Percentiles rank a stretch among this genome's conserved stretches.
phyloP scores from a whole-genome alignment of 2,329 filamentous ascomycete species.

The Cryphonectria nitschkei region DNA sequence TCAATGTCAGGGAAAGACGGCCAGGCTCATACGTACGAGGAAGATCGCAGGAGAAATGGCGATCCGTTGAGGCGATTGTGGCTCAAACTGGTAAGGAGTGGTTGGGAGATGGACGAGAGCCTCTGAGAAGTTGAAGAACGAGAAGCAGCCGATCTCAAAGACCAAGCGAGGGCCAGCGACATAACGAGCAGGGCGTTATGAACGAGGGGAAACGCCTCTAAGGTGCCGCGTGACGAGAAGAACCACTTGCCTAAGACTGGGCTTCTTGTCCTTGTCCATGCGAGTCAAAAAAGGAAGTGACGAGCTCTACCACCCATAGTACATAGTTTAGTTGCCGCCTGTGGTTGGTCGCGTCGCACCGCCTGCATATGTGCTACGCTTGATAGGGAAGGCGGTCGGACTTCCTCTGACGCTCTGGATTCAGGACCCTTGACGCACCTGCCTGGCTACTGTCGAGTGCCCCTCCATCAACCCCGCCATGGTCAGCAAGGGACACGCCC shows the following conservation, averaged over 20 bases:
- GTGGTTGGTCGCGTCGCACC: neutral
- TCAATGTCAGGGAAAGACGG: neutral
- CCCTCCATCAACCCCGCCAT: slow-evolving; percentile 11
- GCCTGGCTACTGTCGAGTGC: neutral
- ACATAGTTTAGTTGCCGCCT: slow-evolving; percentile 1
- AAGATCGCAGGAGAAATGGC: slow-evolving; percentile 7
- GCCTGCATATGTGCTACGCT: slow-evolving; percentile 3
- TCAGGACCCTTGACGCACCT: neutral
- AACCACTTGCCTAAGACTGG: neutral
- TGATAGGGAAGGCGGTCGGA: slow-evolving; percentile 6
- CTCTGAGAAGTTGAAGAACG: slow-evolving; percentile 16
- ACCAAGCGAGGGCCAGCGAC: slow-evolving; percentile 27
- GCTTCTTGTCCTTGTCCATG: slow-evolving; percentile 5
- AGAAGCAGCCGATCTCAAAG: slow-evolving; percentile 26
- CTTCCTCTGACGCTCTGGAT: neutral
- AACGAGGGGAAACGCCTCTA: neutral
- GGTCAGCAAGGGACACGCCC: neutral
- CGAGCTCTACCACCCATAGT: neutral
- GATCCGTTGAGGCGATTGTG: neutral
- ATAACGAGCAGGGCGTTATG: slow-evolving; percentile 17
- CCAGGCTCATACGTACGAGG: slow-evolving; percentile 19
- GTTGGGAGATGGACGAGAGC: slow-evolving; percentile 21
- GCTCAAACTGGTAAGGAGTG: slow-evolving; percentile 18
- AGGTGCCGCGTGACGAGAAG: slow-evolving; percentile 6
- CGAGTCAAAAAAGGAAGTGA: slow-evolving; percentile 1